Evolutionary conservation across 495 filamentous ascomycete genomes (phyloP), one percentile per base, ranked within the genome.

Genomic region (Penicillium parvum): DNA sequence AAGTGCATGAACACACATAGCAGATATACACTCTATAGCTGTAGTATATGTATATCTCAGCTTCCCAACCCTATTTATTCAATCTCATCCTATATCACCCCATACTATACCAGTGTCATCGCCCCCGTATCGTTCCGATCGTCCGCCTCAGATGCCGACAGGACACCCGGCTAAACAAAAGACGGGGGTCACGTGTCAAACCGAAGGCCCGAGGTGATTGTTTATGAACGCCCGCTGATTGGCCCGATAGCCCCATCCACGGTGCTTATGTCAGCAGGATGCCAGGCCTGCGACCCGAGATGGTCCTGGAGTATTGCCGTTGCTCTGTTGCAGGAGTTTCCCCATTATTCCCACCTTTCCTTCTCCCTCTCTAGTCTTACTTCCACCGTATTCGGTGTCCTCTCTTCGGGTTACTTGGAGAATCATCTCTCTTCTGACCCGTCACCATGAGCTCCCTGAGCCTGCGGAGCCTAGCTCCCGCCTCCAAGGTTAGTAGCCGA

Each of bases 381-480:
- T 39, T 16, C 29, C 50, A 49, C 50, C 53, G 49, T 43, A 45
- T 52, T 26, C 50, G 50, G 47, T 61, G 50, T 46, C 27, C 26
- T 45, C 40, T 51, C 28, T 36, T 44, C 40, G 63, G 53, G 45
- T 61, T 63, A 55, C n/a, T n/a, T n/a, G n/a, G 61, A 37, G 51
- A 58, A 48, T 45, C 37, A 42, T 45, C 44, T 49, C 50, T 58
- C 51, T 59, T 57, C 47, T 60, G 47, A 65, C 60, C 56, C 58
- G 58, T 47, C 66, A 71, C 59, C 46, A 81, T 81, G 79, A 76
- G 73, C 66, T 77, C 75, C 41, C 50, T 76, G 49, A 69, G 72
- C 59, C 63, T 79, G 61, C 76, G 77, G 73, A 83, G 75, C 65
- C 58, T 82, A 46, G 69, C 72, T 67, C 71, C 76, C 56, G 64